Percentiles rank a stretch among this genome's conserved stretches.
Evolutionary conservation across 768 basidiomycete species (phyloP).

Genomic region (Boletus barrowsii): DNA sequence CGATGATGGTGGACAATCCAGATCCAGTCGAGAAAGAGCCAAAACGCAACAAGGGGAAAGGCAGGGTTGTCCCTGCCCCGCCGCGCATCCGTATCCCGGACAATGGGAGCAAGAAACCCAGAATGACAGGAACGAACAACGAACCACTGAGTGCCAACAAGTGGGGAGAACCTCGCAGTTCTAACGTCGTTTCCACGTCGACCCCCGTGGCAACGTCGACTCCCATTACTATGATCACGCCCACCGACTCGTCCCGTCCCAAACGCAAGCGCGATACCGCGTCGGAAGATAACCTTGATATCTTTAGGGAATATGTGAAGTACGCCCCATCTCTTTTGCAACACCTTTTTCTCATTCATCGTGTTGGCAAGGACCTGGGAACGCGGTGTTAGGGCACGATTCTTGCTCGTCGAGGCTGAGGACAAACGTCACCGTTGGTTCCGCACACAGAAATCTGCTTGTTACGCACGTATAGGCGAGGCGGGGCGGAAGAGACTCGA

Average conservation of each 20-base stretch:
- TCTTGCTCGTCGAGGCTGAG: constrained; percentile 28
- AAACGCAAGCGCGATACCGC: constrained; percentile 27
- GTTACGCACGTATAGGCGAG: constrained; percentile 29
- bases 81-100: constrained; percentile 26
- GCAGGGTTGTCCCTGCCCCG: constrained; percentile 16
- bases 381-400: constrained; percentile 28
- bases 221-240: constrained; percentile 10
- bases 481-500: constrained; percentile 31
- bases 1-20: constrained; percentile 10
- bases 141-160: constrained; percentile 16
- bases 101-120: constrained; percentile 10
- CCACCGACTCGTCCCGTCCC: constrained; percentile 13
- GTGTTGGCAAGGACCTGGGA: constrained; percentile 24
- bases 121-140: constrained; percentile 24
- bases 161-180: constrained; percentile 10
- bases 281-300: constrained; percentile 21
- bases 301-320: constrained; percentile 31
- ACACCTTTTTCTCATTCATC: neutral
- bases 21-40: neutral
- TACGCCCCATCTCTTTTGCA: constrained; percentile 9
- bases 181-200: constrained; percentile 3
- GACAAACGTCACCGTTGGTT: constrained; percentile 28
- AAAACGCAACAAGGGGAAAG: constrained; percentile 5
- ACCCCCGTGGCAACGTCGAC: constrained; percentile 11
- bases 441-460: constrained; percentile 29